These are phyloP conservation scores for Thelephora aurantiotincta DNA, from an alignment of 768 basidiomycete genomes.

Conservation along the genomic window DNA sequence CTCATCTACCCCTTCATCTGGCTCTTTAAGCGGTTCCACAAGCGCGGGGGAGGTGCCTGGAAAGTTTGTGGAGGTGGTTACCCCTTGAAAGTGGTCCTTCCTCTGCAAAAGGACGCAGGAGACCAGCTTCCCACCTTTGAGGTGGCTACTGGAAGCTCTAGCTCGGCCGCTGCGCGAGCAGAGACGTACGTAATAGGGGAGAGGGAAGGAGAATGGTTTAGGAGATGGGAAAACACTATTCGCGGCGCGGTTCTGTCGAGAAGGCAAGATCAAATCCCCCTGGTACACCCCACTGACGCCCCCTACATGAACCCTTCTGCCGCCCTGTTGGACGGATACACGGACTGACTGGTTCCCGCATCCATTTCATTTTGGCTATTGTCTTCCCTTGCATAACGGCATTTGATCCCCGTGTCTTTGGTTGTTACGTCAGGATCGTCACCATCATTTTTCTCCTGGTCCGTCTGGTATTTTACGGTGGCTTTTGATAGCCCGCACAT, in stretches of 20 bases:
- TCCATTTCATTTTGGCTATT: too few species aligned
- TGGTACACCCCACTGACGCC: not conserved
- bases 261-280: not conserved
- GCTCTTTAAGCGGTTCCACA: slow-evolving; percentile 60
- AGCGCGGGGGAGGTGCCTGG: slow-evolving; percentile 61
- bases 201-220: slow-evolving; percentile 70
- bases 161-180: not conserved
- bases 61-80: slow-evolving; percentile 65
- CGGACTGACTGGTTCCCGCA: not conserved
- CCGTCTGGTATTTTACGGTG: too few species aligned
- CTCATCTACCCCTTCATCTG: slow-evolving; percentile 72
- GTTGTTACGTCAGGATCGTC: too few species aligned
- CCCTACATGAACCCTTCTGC: not conserved
- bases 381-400: too few species aligned
- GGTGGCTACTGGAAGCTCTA: slow-evolving; percentile 11
- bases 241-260: slow-evolving; percentile 31
- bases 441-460: too few species aligned
- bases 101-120: not conserved
- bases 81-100: slow-evolving; percentile 31
- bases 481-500: too few species aligned
- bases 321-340: not conserved
- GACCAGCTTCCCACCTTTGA: not conserved
- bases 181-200: slow-evolving; percentile 35
- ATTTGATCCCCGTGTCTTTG: too few species aligned
- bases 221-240: slow-evolving; percentile 60